Conservation (phyloP, 768 basidiomycete species). For the Candolleomyces eurysporus region DNA sequence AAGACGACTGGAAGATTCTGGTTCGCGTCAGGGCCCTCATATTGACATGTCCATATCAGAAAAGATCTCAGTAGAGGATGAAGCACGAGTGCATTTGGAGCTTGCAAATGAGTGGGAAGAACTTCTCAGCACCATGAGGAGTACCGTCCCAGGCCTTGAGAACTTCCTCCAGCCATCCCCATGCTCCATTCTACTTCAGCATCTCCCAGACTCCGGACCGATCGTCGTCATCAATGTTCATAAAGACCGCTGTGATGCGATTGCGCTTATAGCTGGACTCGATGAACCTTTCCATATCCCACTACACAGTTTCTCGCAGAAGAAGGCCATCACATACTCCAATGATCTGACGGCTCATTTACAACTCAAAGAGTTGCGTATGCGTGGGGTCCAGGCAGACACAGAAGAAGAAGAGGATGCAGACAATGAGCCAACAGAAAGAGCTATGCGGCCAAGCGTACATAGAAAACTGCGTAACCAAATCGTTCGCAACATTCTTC, state of each 20-base stretch:
- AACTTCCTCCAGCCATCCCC: constrained; percentile 2
- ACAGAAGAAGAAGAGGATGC: constrained; percentile 10
- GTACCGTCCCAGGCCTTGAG: not conserved
- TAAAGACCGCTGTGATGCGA: constrained; percentile 5
- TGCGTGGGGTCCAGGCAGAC: constrained; percentile 5
- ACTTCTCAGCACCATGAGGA: not conserved
- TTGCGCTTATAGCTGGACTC: constrained; percentile 3
- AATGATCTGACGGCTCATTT: not conserved
- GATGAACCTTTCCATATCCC: constrained; percentile 6
- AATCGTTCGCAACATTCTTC: not conserved
- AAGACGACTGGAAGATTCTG: constrained; percentile 11
- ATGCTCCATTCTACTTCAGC: not conserved
- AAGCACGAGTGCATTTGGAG: not conserved
- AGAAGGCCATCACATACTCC: not conserved
- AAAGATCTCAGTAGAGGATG: not conserved
- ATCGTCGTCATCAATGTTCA: constrained; percentile 9
- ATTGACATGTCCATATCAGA: not conserved
- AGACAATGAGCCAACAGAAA: not conserved
- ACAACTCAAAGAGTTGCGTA: not conserved
- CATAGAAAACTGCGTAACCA: too few relatives aligned
- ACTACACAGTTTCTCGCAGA: constrained; percentile 4
- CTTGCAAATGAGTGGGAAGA: not conserved
- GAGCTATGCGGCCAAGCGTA: too few relatives aligned
- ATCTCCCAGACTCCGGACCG: not conserved
- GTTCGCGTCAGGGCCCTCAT: not conserved